phyloP scores from a whole-genome alignment of 805 yeast species.

The Saccharomycopsis vini region DNA sequence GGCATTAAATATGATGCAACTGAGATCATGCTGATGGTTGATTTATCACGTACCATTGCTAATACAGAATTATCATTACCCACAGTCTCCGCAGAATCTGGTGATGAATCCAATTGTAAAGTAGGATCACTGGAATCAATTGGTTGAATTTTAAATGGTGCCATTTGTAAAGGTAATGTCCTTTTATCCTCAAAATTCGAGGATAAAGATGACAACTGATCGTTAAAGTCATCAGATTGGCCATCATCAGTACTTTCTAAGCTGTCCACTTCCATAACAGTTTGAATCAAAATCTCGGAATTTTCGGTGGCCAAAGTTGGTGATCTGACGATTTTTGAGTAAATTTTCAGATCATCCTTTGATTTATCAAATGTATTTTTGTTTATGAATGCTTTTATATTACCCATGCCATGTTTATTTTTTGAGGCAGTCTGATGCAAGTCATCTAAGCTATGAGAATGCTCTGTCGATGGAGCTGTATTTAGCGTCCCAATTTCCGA shows the following conservation, averaged over 20 bases:
- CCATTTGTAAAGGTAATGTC: too few species aligned
- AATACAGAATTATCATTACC: not conserved
- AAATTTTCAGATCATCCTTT: not conserved
- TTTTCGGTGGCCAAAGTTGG: not conserved
- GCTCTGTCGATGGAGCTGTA: slow-evolving; percentile 2
- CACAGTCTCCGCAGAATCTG: not conserved
- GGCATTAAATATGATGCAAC: slow-evolving; percentile 21
- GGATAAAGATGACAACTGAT: too few species aligned
- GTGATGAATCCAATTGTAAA: slow-evolving; percentile 8
- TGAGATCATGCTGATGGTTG: slow-evolving; percentile 13
- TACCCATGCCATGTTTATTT: not conserved
- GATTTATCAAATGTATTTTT: too few species aligned
- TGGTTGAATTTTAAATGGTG: not conserved
- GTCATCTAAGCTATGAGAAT: not conserved
- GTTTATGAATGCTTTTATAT: slow-evolving; percentile 4
- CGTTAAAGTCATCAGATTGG: too few species aligned
- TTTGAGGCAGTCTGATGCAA: not conserved
- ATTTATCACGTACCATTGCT: not conserved
- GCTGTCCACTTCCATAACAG: slow-evolving; percentile 7
- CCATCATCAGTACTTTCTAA: not conserved
- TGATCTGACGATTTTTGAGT: not conserved
- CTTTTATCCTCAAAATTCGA: not conserved
- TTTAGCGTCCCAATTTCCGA: slow-evolving; percentile 6
- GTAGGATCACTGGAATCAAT: slow-evolving; percentile 7
- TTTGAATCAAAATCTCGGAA: slow-evolving; percentile 6